Evolutionary conservation across 805 yeast species (phyloP).

Genomic region (Tetrapisispora pingtungensis): DNA sequence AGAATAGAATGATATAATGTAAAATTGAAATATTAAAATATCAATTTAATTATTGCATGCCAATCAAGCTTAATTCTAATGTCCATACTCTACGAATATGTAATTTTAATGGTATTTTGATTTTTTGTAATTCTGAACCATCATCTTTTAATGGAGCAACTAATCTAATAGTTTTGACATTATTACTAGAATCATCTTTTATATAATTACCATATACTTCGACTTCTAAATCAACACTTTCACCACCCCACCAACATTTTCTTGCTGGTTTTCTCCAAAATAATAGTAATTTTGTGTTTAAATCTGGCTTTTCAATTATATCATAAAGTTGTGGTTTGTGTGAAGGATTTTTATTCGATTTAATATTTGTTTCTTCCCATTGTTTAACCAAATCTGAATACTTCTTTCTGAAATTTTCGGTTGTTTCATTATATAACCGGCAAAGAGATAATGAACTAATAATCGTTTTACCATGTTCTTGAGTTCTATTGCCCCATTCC

Average conservation of each 20-base stretch:
- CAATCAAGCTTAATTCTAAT: slow-evolving; percentile 80
- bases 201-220: slow-evolving; percentile 23
- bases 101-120: slow-evolving; percentile 45
- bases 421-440: slow-evolving; percentile 33
- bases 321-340: slow-evolving; percentile 22
- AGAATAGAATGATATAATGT: too few relatives aligned
- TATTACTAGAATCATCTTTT: slow-evolving; percentile 5
- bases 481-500: slow-evolving; percentile 81
- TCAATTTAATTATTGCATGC: slow-evolving; percentile 41
- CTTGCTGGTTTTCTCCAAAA: slow-evolving; percentile 98
- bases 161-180: slow-evolving; percentile 7
- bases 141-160: slow-evolving; percentile 10
- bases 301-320: slow-evolving; percentile 22
- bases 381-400: slow-evolving; percentile 10
- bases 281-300: slow-evolving; percentile 57
- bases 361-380: slow-evolving; percentile 14
- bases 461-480: slow-evolving; percentile 82
- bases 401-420: slow-evolving; percentile 24
- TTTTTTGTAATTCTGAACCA: slow-evolving; percentile 9
- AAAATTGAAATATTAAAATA: too few relatives aligned
- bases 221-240: slow-evolving; percentile 37
- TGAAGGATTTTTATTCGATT: slow-evolving; percentile 15
- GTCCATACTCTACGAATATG: slow-evolving; percentile 97
- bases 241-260: slow-evolving; percentile 95
- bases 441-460: slow-evolving; percentile 53